phyloP scores from a whole-genome alignment of 768 basidiomycete genomes.

The Xerocomellus intermedius region DNA sequence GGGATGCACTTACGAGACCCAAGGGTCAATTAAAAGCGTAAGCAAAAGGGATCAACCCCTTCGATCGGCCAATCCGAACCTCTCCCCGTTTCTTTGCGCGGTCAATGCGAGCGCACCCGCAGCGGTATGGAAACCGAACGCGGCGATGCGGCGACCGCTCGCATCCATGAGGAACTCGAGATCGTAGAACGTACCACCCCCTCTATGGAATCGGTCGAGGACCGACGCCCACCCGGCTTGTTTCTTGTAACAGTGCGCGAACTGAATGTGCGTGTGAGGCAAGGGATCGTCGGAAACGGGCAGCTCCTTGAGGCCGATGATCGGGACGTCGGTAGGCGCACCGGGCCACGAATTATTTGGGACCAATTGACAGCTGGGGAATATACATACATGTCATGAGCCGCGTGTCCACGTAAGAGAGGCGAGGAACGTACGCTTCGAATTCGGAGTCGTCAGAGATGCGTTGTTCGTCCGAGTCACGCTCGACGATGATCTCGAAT shows the following conservation, averaged over 20 bases:
- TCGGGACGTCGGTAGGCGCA: too few species aligned
- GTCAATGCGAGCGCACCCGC: constrained; percentile 83
- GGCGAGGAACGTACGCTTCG: constrained; percentile 65
- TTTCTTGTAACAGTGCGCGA: constrained; percentile 96
- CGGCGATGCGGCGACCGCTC: constrained; percentile 86
- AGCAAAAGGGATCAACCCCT: too few species aligned
- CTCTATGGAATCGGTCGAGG: constrained; percentile 80
- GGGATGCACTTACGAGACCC: too few species aligned
- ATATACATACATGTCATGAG: not conserved
- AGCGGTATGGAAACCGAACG: constrained; percentile 97
- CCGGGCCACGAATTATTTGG: constrained; percentile 86
- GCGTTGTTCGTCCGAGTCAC: constrained; percentile 88
- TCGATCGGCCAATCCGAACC: too few species aligned
- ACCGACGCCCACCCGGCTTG: constrained; percentile 92
- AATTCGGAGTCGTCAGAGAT: constrained; percentile 95
- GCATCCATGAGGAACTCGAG: constrained; percentile 92
- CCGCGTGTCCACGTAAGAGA: not conserved
- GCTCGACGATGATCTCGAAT: constrained; percentile 88
- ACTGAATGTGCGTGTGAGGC: constrained; percentile 96
- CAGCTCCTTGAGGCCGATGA: too few species aligned
- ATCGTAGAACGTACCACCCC: constrained; percentile 87
- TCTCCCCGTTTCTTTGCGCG: constrained; percentile 56
- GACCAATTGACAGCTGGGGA: constrained; percentile 75
- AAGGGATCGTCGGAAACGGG: too few species aligned
- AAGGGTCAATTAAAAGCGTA: too few species aligned